Evolutionary conservation across 192 early-diverging fungal species (phyloP), one percentile per base, ranked within the genome.

Genomic region (Coemansia sp.): DNA sequence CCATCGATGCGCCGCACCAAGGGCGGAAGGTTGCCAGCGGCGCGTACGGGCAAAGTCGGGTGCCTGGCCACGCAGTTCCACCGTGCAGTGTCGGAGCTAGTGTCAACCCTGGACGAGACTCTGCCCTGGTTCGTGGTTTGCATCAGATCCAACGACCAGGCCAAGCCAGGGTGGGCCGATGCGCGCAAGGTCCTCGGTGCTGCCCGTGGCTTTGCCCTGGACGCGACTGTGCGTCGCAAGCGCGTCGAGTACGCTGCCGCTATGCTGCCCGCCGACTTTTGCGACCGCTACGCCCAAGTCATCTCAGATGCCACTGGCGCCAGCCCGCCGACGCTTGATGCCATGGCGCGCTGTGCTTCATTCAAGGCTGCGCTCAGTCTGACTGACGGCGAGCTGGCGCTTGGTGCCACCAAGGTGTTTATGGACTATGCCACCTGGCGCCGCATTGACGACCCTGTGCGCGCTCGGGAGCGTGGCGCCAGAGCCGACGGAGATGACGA

Each of bases 71-170:
- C 90, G 15, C 91, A 92, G 69, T 80, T 93, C 55, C 89, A 90
- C 65, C 89, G 89, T 20, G 88, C 90, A 3, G 77, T 92, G 36
- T 82, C 86, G 64, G 92, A 92, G 38, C 69, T 93, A 43, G 76
- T 90, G 54, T 85, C 77, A 57, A 89, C 89, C 6, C 79, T 95
- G 34, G 90, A 90, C 71, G 91, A 94, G 63, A 91, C 92, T 2
- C 86, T 87, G 6, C 87, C 90, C 15, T 95, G 93, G 92, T 93
- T 90, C 71, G 73, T 93, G 51, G 78, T 93, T 49, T 95, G 93
- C 74, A 64, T 96, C 27, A 71, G 66, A 59, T 71, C 82, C 15
- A 84, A 79, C 59, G 77, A 84, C 54, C 77, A 84, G 60, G 74
- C 68, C 31, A 63, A 72, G 29, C 60, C 78, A 10, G 68, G 67